phyloP scores from a whole-genome alignment of 495 filamentous ascomycete species.

The Aspergillus bridgeri region DNA sequence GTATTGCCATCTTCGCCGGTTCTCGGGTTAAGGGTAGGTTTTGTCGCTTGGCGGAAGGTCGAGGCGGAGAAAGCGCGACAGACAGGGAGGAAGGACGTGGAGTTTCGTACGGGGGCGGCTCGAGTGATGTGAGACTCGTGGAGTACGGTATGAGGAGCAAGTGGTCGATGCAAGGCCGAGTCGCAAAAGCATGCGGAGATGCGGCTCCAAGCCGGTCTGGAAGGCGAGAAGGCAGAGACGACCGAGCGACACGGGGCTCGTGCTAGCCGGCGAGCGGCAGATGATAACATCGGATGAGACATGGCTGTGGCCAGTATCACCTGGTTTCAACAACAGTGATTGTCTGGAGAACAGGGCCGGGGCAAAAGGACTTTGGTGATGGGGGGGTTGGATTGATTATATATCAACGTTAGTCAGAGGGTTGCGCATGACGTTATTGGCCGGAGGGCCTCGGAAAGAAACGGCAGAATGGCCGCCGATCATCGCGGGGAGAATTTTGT shows the following conservation, averaged over 20 bases:
- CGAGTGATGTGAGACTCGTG: neutral
- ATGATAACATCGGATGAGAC: conserved; percentile 28
- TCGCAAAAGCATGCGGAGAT: conserved; percentile 36
- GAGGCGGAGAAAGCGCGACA: conserved; percentile 35
- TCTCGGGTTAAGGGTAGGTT: conserved; percentile 37
- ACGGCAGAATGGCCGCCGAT: conserved; percentile 31
- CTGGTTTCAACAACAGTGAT: neutral
- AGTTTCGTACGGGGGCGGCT: neutral
- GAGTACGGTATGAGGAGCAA: conserved; percentile 4
- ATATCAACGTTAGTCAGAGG: conserved; percentile 31
- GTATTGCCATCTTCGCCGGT: conserved; percentile 73
- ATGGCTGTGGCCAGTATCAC: conserved; percentile 14
- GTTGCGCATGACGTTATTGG: conserved; percentile 34
- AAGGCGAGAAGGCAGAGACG: conserved; percentile 26
- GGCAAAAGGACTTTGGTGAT: too few species aligned
- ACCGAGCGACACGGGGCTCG: conserved; percentile 11
- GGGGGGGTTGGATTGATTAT: conserved; percentile 16
- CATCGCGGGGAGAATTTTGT: conserved; percentile 17
- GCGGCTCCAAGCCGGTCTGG: conserved; percentile 19
- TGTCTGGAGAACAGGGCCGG: neutral
- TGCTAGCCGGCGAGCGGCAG: conserved; percentile 23
- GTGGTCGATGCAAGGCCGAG: neutral
- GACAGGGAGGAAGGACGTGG: conserved; percentile 5
- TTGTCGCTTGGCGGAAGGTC: conserved; percentile 25
- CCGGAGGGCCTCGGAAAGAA: conserved; percentile 16